A percentile compares a stretch with the other conserved stretches of the same genome.
Evolutionary conservation across 441 rosid genomes (phyloP).

Genomic region (Mallotus japonicus): DNA sequence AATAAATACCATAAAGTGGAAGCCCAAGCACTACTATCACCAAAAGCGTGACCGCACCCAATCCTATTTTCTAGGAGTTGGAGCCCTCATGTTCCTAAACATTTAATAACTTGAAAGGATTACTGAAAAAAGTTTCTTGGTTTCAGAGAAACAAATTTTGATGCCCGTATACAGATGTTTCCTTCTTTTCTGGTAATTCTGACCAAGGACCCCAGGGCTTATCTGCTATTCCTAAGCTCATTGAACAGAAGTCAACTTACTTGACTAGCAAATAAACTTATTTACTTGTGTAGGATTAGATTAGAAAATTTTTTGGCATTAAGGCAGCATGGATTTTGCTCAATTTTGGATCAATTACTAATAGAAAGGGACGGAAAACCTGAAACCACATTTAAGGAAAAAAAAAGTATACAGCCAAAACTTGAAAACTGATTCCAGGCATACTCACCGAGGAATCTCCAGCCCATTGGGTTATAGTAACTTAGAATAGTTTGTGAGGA

Average conservation of each 20-base stretch:
- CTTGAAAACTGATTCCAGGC: conserved; percentile 5
- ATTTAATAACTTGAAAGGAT: neutral
- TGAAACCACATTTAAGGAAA: neutral
- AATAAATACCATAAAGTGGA: neutral
- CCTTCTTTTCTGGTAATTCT: neutral
- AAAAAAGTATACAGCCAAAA: neutral
- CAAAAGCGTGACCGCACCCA: neutral
- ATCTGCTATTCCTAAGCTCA: neutral
- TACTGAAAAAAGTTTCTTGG: conserved; percentile 2
- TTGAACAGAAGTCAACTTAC: neutral
- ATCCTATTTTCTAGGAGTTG: neutral
- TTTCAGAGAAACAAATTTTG: neutral
- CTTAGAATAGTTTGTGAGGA: too few species aligned
- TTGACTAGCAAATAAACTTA: neutral
- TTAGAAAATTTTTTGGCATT: neutral
- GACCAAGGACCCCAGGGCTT: neutral
- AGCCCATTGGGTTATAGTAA: conserved; percentile 97
- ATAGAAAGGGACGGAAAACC: neutral
- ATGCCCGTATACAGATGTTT: neutral
- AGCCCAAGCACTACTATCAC: neutral
- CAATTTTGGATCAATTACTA: conserved; percentile 1
- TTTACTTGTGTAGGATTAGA: neutral
- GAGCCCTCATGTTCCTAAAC: neutral
- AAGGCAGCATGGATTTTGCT: neutral
- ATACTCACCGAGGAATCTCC: conserved; percentile 95